phyloP scores from a whole-genome alignment of 1,139 yeast species.

The Blastobotrys capitulatus region DNA sequence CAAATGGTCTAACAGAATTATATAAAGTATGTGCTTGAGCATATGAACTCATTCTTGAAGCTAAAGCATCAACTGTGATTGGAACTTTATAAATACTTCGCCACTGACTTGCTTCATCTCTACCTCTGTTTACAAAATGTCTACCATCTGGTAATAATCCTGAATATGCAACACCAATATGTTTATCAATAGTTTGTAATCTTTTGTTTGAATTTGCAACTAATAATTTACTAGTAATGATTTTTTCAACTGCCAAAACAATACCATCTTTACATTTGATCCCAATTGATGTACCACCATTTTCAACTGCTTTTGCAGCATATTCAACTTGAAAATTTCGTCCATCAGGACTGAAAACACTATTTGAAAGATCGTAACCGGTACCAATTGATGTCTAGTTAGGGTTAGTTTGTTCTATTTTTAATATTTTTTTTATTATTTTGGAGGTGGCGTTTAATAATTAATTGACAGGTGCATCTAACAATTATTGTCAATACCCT shows the following conservation, averaged over 20 bases:
- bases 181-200: slow-evolving; percentile 89
- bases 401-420: not conserved
- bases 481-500: too few relatives aligned
- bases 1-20: slow-evolving; percentile 96
- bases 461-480: too few relatives aligned
- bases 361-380: slow-evolving; percentile 92
- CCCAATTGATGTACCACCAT: slow-evolving; percentile 93
- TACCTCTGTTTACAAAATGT: slow-evolving; percentile 83
- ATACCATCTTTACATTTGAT: slow-evolving; percentile 89
- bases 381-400: slow-evolving; percentile 86
- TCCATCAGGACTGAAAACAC: slow-evolving; percentile 75
- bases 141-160: slow-evolving; percentile 97
- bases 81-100: slow-evolving; percentile 71
- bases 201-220: slow-evolving; percentile 87
- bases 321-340: slow-evolving; percentile 98
- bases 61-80: slow-evolving; percentile 73
- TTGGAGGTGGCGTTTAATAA: not conserved
- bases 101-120: slow-evolving; percentile 85
- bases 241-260: slow-evolving; percentile 93
- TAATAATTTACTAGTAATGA: slow-evolving; percentile 76
- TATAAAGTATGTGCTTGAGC: slow-evolving; percentile 95
- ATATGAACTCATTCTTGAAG: slow-evolving; percentile 84
- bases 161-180: slow-evolving; percentile 84
- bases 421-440: not conserved
- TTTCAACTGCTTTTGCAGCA: slow-evolving; percentile 96